Evolutionary conservation across 768 basidiomycete genomes (phyloP), one percentile per base, ranked within the genome.

Genomic region (Pisolithus sp.): DNA sequence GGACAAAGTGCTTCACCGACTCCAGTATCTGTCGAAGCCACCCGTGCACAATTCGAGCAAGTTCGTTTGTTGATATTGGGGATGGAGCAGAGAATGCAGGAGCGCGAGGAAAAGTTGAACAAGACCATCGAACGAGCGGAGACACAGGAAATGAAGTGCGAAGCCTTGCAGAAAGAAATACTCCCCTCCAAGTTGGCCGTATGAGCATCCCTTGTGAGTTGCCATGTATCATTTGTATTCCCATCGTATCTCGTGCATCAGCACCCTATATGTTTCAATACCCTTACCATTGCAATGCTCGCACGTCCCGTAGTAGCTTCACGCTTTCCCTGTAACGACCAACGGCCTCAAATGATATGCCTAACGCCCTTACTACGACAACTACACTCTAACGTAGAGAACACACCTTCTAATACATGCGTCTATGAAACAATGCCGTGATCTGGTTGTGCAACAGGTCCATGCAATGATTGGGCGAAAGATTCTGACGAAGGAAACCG

Each of bases 31-130:
- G 51, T 65, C 12, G 74, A 76, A 36, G 73, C 74, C 3, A 73
- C 78, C 3, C 62, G 78, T 5, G 77, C 81, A 3, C 80, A 86
- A 51, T 75, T 89, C 28, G 85, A 88, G 57, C 81, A 86, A 53
- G 74, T 88, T 5, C 77, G 83, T 34, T 65, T 85, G 54, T 68
- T 88, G 20, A 76, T 89, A 17, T 69, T 88, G 15, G 87, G 87
- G 0, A 87, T 89, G 82, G 84, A 88, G 52, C 81, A 88, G 59
- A 76, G 84, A 50, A 70, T 87, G 53, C 77, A 85, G 52, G 67
- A 66, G 15, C 75, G 85, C 31, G 82, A 88, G 56, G 80, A 79
- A 38, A 81, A 80, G 62, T 66, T 89, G 23, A 59, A 69, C 12
- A 82, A 83, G 62, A 78, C 74, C 24, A 69, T 86, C 17, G 76